Percentiles rank a stretch among this genome's conserved stretches.
Evolutionary conservation across 2,329 filamentous ascomycete genomes (phyloP).

Genomic region (Cladophialophora carrionii): DNA sequence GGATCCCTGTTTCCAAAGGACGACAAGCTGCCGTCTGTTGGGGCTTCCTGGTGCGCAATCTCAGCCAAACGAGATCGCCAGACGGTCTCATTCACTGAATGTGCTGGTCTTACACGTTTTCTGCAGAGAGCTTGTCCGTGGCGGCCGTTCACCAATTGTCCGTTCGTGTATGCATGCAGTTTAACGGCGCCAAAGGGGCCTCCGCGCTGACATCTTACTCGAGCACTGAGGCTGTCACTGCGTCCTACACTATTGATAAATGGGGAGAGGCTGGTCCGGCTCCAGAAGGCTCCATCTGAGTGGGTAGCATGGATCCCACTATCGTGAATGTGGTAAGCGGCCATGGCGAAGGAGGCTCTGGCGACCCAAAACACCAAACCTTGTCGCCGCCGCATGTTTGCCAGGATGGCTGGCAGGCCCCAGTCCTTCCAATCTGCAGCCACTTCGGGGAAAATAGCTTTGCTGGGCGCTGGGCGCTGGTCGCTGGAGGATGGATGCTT

Average conservation of each 20-base stretch:
- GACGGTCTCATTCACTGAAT: not conserved
- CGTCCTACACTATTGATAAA: slow-evolving; percentile 13
- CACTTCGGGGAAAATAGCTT: slow-evolving; percentile 17
- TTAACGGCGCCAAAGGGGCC: not conserved
- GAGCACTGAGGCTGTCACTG: slow-evolving; percentile 14
- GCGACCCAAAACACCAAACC: slow-evolving; percentile 24
- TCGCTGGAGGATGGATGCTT: slow-evolving; percentile 2
- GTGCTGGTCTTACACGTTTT: not conserved
- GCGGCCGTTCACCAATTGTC: slow-evolving; percentile 5
- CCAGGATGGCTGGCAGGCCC: slow-evolving; percentile 31
- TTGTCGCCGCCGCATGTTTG: slow-evolving; percentile 19
- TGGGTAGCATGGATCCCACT: slow-evolving; percentile 23
- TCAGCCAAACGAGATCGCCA: slow-evolving; percentile 19
- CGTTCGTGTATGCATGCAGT: slow-evolving; percentile 18
- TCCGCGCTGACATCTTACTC: slow-evolving; percentile 21
- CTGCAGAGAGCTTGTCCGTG: not conserved
- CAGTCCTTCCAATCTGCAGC: slow-evolving; percentile 25
- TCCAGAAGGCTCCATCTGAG: slow-evolving; percentile 15
- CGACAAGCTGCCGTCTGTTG: slow-evolving; percentile 8
- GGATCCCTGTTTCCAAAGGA: not conserved
- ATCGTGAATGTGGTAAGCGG: slow-evolving; percentile 28
- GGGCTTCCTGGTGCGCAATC: slow-evolving; percentile 12
- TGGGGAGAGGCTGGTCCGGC: slow-evolving; percentile 16
- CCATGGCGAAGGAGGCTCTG: slow-evolving; percentile 28
- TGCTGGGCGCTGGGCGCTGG: not conserved